These are phyloP conservation scores for Jackrogersella multiformis DNA, from an alignment of 495 filamentous ascomycete genomes.

Conservation along the genomic window DNA sequence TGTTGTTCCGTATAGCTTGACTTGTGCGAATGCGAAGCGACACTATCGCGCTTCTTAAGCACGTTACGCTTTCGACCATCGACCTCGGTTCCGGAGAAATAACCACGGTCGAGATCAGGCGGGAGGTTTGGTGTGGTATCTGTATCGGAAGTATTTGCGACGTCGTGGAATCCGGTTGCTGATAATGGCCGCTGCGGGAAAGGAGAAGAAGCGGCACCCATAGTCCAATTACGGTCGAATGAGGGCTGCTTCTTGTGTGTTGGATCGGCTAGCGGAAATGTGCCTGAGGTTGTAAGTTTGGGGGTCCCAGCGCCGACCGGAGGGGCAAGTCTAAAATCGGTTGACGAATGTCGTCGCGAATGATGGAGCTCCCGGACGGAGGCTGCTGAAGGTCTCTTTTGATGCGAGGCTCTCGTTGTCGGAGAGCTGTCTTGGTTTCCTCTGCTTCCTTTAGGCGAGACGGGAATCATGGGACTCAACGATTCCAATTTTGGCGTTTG, in stretches of 20 bases:
- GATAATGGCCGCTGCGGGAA: constrained; percentile 54
- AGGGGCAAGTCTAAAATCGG: constrained; percentile 67
- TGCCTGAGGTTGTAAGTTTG: constrained; percentile 46
- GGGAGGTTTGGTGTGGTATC: constrained; percentile 51
- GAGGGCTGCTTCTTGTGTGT: constrained; percentile 83
- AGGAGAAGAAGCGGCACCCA: constrained; percentile 62
- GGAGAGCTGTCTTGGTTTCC: too few species aligned
- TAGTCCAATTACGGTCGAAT: constrained; percentile 90
- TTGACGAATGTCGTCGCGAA: constrained; percentile 86
- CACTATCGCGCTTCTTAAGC: constrained; percentile 78
- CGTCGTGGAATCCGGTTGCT: constrained; percentile 57
- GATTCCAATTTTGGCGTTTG: constrained; percentile 56
- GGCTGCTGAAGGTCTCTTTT: constrained; percentile 75
- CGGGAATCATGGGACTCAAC: constrained; percentile 50
- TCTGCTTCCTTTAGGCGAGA: constrained; percentile 55
- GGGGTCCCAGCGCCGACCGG: constrained; percentile 45
- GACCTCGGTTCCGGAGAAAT: constrained; percentile 89
- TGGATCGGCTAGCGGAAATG: constrained; percentile 48
- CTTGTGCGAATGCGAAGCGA: constrained; percentile 66
- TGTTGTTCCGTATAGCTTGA: constrained; percentile 79
- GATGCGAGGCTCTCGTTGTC: constrained; percentile 54
- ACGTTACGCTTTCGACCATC: constrained; percentile 80
- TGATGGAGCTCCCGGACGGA: constrained; percentile 86
- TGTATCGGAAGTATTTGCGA: constrained; percentile 41
- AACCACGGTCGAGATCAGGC: constrained; percentile 83